Percentiles rank a stretch among this genome's conserved stretches.
Conservation (phyloP, 768 basidiomycete genomes). For the Panaeolus papilionaceus region DNA sequence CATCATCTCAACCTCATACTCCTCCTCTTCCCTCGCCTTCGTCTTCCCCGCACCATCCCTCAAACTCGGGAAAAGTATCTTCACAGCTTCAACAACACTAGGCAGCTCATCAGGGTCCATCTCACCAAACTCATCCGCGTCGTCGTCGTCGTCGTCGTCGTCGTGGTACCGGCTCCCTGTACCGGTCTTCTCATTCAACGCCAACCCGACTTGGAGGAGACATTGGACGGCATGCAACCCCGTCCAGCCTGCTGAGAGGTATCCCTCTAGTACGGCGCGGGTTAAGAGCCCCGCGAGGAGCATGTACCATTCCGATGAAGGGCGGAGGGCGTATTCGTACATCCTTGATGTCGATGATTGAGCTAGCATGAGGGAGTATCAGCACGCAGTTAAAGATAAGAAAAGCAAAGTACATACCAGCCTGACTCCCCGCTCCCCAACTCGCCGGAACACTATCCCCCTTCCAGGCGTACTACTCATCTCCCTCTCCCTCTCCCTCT, state of each 20-base stretch:
- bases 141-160: constrained; percentile 34
- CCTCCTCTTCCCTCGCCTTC: constrained; percentile 63
- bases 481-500: neutral
- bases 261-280: constrained; percentile 86
- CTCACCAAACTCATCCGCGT: constrained; percentile 55
- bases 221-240: constrained; percentile 74
- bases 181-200: constrained; percentile 37
- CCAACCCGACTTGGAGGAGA: constrained; percentile 74
- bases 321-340: constrained; percentile 61
- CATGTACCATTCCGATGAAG: constrained; percentile 84
- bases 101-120: constrained; percentile 84
- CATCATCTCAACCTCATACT: constrained; percentile 79
- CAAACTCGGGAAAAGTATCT: constrained; percentile 72
- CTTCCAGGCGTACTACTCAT: constrained; percentile 15
- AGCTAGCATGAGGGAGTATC: neutral
- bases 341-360: constrained; percentile 28
- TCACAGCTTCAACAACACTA: constrained; percentile 64
- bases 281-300: constrained; percentile 79
- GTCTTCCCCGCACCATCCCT: constrained; percentile 29
- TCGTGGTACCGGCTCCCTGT: constrained; percentile 21
- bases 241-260: constrained; percentile 81
- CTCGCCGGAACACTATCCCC: neutral
- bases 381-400: neutral
- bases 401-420: neutral
- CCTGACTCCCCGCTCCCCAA: neutral